Conservation (phyloP, 2,329 filamentous ascomycete genomes). For the Cladosporium sp. region DNA sequence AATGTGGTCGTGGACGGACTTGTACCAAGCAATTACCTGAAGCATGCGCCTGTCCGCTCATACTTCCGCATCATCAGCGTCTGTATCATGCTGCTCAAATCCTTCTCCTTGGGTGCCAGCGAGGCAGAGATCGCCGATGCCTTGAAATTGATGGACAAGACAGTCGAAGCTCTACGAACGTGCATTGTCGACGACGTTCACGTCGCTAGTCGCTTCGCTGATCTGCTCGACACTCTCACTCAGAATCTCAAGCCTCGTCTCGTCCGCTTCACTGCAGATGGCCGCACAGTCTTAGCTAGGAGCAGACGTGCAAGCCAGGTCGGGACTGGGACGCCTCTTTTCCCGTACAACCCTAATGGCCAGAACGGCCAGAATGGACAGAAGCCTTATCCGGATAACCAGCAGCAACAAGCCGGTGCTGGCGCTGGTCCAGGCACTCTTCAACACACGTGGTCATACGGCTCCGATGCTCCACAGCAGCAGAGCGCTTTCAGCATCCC, state of each 20-base stretch:
- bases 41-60: conserved; percentile 76
- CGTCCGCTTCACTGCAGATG: conserved; percentile 52
- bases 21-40: conserved; percentile 69
- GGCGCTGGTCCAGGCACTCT: conserved; percentile 6
- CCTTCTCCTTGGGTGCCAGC: conserved; percentile 74
- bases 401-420: conserved; percentile 1
- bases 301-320: conserved; percentile 15
- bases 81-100: conserved; percentile 79
- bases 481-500: conserved; percentile 40
- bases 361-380: not conserved
- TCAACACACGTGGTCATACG: conserved; percentile 15
- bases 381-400: not conserved
- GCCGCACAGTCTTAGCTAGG: conserved; percentile 20
- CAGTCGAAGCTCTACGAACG: conserved; percentile 68
- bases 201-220: conserved; percentile 77
- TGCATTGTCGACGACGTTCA: conserved; percentile 84
- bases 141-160: conserved; percentile 69
- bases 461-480: not conserved
- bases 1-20: conserved; percentile 72
- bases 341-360: not conserved
- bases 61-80: conserved; percentile 85
- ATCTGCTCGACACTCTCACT: conserved; percentile 74
- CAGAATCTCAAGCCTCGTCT: conserved; percentile 70
- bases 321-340: conserved; percentile 5
- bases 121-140: conserved; percentile 73